Evolutionary conservation across 192 early-diverging fungal species (phyloP).

Genomic region (Pilobolus umbonatus): DNA sequence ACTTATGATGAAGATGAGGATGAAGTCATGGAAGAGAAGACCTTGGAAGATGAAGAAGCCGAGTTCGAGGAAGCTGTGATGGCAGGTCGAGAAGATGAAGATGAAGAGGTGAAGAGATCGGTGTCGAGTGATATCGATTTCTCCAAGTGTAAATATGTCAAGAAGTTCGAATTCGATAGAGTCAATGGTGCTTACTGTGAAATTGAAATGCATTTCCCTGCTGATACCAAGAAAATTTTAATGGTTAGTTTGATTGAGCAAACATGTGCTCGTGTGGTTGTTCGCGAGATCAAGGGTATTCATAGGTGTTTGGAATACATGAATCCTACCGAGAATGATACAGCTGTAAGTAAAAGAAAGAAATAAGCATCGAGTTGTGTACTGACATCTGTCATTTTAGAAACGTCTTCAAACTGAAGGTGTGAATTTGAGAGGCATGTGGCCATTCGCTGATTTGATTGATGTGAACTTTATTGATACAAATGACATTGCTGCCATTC

Average conservation of each 20-base stretch:
- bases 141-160: conserved; percentile 56
- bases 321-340: conserved; percentile 78
- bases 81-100: conserved; percentile 40
- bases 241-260: conserved; percentile 87
- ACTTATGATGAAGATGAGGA: conserved; percentile 85
- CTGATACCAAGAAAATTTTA: conserved; percentile 88
- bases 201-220: conserved; percentile 79
- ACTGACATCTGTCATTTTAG: too few relatives aligned
- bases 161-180: conserved; percentile 65
- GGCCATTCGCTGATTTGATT: conserved; percentile 70
- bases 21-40: conserved; percentile 46
- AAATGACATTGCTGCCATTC: conserved; percentile 94
- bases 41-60: conserved; percentile 44
- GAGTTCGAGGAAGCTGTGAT: conserved; percentile 35
- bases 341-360: conserved; percentile 48
- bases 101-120: conserved; percentile 33
- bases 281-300: conserved; percentile 88
- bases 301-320: conserved; percentile 71
- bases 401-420: conserved; percentile 82
- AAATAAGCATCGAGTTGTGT: too few relatives aligned
- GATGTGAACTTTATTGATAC: conserved; percentile 87
- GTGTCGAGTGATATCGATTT: conserved; percentile 30
- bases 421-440: conserved; percentile 87
- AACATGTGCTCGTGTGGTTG: conserved; percentile 64
- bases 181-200: conserved; percentile 70